Conservation (phyloP, 768 basidiomycete species). For the Suillus discolor region DNA sequence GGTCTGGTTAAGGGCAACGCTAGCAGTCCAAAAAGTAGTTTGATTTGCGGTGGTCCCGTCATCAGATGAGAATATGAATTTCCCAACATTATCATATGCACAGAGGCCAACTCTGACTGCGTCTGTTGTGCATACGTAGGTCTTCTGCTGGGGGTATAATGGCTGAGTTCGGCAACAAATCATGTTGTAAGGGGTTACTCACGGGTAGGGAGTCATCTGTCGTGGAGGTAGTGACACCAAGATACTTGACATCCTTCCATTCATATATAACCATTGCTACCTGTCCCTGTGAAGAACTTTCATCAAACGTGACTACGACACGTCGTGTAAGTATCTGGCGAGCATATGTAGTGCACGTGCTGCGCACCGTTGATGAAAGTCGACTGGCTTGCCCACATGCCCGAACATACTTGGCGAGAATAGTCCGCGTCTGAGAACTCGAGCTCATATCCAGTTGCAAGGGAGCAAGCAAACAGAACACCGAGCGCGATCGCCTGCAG, state of each 20-base stretch:
- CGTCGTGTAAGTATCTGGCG: constrained; percentile 1
- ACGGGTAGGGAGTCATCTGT: constrained; percentile 64
- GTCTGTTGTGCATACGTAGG: constrained; percentile 89
- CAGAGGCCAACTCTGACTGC: constrained; percentile 78
- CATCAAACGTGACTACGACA: constrained; percentile 72
- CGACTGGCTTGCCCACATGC: constrained; percentile 84
- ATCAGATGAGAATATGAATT: constrained; percentile 84
- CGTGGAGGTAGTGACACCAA: constrained; percentile 69
- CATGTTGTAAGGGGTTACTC: constrained; percentile 36
- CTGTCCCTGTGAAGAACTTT: constrained; percentile 72
- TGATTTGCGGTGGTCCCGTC: constrained; percentile 58
- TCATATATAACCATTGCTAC: constrained; percentile 95
- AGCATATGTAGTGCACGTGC: constrained; percentile 7
- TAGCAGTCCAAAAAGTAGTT: constrained; percentile 88
- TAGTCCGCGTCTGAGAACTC: constrained; percentile 77
- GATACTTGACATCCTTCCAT: constrained; percentile 84
- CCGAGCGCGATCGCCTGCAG: constrained; percentile 19
- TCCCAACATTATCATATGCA: constrained; percentile 68
- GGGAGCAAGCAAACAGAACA: constrained; percentile 35
- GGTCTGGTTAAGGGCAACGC: constrained; percentile 60
- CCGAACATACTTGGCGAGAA: constrained; percentile 89
- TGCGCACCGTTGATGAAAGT: constrained; percentile 82
- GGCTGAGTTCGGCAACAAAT: constrained; percentile 8
- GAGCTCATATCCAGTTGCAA: constrained; percentile 57
- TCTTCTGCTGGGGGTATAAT: constrained; percentile 63